A percentile compares a stretch with the other conserved stretches of the same genome.
These are phyloP conservation scores for Theileria orientalis DNA, from an alignment of 169 alveolate species.

Conservation along the genomic window DNA sequence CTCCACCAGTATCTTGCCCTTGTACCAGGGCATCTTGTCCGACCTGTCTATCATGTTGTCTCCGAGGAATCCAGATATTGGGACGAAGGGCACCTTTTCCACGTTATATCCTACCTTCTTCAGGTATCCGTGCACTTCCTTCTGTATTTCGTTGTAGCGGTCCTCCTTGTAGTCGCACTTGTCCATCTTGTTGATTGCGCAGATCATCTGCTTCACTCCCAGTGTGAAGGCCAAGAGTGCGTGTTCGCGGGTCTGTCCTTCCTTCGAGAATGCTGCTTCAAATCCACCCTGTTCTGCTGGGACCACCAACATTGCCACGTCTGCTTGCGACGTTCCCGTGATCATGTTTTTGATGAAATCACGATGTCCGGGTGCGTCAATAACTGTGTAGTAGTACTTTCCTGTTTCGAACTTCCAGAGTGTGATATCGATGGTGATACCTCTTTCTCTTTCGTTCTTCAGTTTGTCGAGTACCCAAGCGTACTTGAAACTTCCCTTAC, in stretches of 20 bases:
- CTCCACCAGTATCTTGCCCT: constrained; percentile 94
- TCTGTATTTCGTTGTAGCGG: constrained; percentile 94
- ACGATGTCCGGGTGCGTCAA: constrained; percentile 99
- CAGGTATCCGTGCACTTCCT: constrained; percentile 92
- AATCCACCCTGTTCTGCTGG: constrained; percentile 98
- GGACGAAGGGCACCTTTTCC: constrained; percentile 95
- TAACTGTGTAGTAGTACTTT: constrained; percentile 94
- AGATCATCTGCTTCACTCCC: constrained; percentile 98
- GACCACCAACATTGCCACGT: constrained; percentile 96
- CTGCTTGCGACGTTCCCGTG: constrained; percentile 99
- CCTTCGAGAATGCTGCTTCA: constrained; percentile 95
- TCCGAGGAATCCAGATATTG: constrained; percentile 97
- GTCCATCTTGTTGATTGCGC: constrained; percentile 99
- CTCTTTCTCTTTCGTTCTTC: constrained; percentile 98
- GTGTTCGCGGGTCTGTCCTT: constrained; percentile 98
- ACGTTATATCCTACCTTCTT: constrained; percentile 97
- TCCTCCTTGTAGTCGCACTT: constrained; percentile 92
- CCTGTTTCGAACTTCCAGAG: constrained; percentile 97
- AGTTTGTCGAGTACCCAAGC: constrained; percentile 98
- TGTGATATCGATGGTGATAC: constrained; percentile 97
- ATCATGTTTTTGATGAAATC: constrained; percentile 99
- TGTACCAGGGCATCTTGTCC: constrained; percentile 96
- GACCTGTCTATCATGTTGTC: constrained; percentile 96
- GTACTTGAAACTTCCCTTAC: constrained; percentile 94
- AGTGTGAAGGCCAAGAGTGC: constrained; percentile 96